Base-by-base conservation (phyloP, 164 flowering plant genomes). In the Houttuynia cordata region DNA sequence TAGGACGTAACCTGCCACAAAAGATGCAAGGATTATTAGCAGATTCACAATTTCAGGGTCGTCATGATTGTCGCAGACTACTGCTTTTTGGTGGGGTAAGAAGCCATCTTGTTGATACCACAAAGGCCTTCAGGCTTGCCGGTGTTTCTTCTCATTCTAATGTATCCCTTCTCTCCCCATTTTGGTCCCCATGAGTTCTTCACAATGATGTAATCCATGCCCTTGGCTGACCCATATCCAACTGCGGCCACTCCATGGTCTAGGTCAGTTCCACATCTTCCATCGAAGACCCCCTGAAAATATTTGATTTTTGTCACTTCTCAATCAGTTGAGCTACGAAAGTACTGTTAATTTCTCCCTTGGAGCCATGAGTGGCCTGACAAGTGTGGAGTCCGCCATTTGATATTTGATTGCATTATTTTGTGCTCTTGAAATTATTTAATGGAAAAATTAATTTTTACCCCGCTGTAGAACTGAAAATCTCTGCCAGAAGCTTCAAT, bases 401-500 rank as follows among this genome's bases (percentile, higher is more conserved):
- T n/a, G n/a, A n/a, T n/a, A n/a, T n/a, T n/a, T n/a, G n/a, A n/a
- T n/a, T n/a, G n/a, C n/a, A n/a, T n/a, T n/a, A n/a, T n/a, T n/a
- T n/a, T n/a, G n/a, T n/a, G n/a, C n/a, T n/a, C n/a, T n/a, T n/a
- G n/a, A n/a, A n/a, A n/a, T n/a, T n/a, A n/a, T 30, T 30, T 30
- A n/a, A 52, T 6, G 23, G n/a, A 52, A 23, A 6, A 20, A 14
- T 1, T 12, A 22, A n/a, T 21, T 42, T 79, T 67, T 78, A 90
- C 97, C 82, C 88, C 94, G 24, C 78, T 79, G 70, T 92, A 92
- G 56, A 92, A 89, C 62, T 92, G 98, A 84, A 92, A 92, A 63
- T 87, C 93, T 71, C 87, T 77, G 45, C 83, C 90, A 10, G 96
- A 85, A 10, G 97, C 98, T 30, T 89, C 96, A 54, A 92, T 87